Conservation (phyloP, 805 yeast genomes). For the Spathaspora passalidarum region DNA sequence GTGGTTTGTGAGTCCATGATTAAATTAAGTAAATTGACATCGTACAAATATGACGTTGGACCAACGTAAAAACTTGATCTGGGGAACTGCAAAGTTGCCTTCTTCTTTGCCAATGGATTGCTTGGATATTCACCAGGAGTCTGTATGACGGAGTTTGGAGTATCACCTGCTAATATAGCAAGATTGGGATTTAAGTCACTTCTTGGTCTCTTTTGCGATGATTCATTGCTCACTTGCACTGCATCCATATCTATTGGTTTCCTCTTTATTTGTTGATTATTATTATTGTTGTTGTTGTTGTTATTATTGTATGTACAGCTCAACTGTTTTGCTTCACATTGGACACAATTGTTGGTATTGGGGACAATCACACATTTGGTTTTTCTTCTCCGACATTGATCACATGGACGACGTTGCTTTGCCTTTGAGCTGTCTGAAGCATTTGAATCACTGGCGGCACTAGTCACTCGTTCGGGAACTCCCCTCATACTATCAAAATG, state of each 20-base stretch:
- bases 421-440: neutral
- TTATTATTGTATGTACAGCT: slow-evolving; percentile 67
- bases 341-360: slow-evolving; percentile 61
- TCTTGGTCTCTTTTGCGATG: slow-evolving; percentile 17
- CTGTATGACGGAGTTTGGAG: slow-evolving; percentile 15
- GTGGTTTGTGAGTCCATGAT: slow-evolving; percentile 40
- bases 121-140: slow-evolving; percentile 48
- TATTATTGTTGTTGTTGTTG: too few relatives aligned
- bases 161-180: slow-evolving; percentile 10
- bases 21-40: slow-evolving; percentile 61
- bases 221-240: slow-evolving; percentile 8
- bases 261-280: slow-evolving; percentile 7
- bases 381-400: slow-evolving; percentile 77
- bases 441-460: neutral
- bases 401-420: slow-evolving; percentile 67
- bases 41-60: slow-evolving; percentile 76
- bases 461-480: neutral
- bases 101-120: slow-evolving; percentile 62
- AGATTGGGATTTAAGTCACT: slow-evolving; percentile 10
- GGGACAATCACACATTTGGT: slow-evolving; percentile 74
- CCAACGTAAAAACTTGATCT: slow-evolving; percentile 88
- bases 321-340: slow-evolving; percentile 71
- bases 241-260: slow-evolving; percentile 8
- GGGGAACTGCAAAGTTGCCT: slow-evolving; percentile 80
- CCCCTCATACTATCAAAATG: neutral